Percentiles rank a stretch among this genome's conserved stretches.
These are phyloP conservation scores for Cylindrotheca fusiformis DNA, from an alignment of 108 stramenopile species.

Conservation along the genomic window DNA sequence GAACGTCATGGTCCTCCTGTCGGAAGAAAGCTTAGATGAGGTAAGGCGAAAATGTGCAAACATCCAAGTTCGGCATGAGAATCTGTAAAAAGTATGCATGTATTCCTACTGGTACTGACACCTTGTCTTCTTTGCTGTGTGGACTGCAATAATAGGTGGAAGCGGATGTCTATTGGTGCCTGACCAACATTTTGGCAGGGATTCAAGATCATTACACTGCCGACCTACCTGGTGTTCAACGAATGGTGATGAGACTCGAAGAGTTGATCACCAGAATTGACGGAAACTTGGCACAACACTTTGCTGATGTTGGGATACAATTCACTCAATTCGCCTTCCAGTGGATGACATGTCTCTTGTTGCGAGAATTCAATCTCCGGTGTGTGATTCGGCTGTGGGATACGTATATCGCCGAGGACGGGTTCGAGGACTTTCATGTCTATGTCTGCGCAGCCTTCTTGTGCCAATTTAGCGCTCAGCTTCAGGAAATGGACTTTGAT, in stretches of 20 bases:
- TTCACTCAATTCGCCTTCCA: slow-evolving; percentile 97
- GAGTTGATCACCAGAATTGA: slow-evolving; percentile 94
- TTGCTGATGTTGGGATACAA: slow-evolving; percentile 73
- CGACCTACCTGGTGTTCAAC: slow-evolving; percentile 97
- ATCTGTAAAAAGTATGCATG: background rate
- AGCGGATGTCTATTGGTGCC: slow-evolving; percentile 98
- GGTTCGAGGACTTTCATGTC: slow-evolving; percentile 97
- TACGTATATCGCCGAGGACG: slow-evolving; percentile 90
- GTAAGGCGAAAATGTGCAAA: slow-evolving; percentile 24
- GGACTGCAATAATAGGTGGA: slow-evolving; percentile 51
- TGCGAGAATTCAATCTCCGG: slow-evolving; percentile 86
- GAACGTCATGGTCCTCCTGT: slow-evolving; percentile 56
- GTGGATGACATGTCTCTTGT: slow-evolving; percentile 99
- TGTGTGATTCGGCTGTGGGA: slow-evolving; percentile 93
- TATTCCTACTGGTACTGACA: background rate
- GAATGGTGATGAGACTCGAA: slow-evolving; percentile 92
- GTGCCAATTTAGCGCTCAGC: slow-evolving; percentile 84
- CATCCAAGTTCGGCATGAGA: background rate
- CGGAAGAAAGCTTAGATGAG: slow-evolving; percentile 59
- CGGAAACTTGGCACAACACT: slow-evolving; percentile 76
- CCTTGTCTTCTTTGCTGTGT: background rate
- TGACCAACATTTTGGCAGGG: slow-evolving; percentile 92
- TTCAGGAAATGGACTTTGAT: slow-evolving; percentile 90
- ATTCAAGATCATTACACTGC: slow-evolving; percentile 98
- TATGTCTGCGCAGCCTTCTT: slow-evolving; percentile 98